Evolutionary conservation across 2,329 filamentous ascomycete genomes (phyloP), one percentile per base, ranked within the genome.

Genomic region (Pestalotiopsis sp.): DNA sequence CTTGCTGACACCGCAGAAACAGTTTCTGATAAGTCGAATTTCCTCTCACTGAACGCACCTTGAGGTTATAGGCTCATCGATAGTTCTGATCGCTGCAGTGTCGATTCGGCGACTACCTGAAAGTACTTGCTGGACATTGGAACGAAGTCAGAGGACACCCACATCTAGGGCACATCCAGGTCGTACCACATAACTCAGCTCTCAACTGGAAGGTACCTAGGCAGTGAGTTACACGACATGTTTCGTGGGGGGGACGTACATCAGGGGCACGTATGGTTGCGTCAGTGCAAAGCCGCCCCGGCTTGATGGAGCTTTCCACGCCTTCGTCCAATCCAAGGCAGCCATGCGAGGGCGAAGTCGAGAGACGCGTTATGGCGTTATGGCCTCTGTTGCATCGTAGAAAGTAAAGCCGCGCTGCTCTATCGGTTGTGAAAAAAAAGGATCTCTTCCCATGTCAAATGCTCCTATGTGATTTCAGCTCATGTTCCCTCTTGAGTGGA

Each of bases 121-220:
- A 52, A n/a, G 44, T 52, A 52, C 44, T 9, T 52, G 7, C 44
- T 52, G 44, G 17, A n/a, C 44, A 52, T n/a, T 17, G 17, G 20
- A 52, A 52, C 3, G 44, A n/a, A 52, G 14, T 17, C 17, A n/a
- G 44, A 52, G 20, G 44, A 52, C 44, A 52, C 30, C 11, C 20
- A 11, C n/a, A 61, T 14, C 26, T 61, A 30, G 2, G 6, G 22
- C 26, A 61, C 14, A 38, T 13, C 14, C 4, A 35, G 52, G 63
- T 40, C 26, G 44, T 39, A 65, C 63, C 24, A n/a, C 44, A 57
- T 57, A 26, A 35, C 63, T 65, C 63, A 65, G 48, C 63, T 65
- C 35, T 22, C 63, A 44, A 44, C 11, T 11, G 20, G 30, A 13
- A 24, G 30, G 7, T n/a, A 39, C 58, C 44, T 40, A 40, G 59